phyloP scores from a whole-genome alignment of 768 basidiomycete genomes.

The Hemileccinum impolitum region DNA sequence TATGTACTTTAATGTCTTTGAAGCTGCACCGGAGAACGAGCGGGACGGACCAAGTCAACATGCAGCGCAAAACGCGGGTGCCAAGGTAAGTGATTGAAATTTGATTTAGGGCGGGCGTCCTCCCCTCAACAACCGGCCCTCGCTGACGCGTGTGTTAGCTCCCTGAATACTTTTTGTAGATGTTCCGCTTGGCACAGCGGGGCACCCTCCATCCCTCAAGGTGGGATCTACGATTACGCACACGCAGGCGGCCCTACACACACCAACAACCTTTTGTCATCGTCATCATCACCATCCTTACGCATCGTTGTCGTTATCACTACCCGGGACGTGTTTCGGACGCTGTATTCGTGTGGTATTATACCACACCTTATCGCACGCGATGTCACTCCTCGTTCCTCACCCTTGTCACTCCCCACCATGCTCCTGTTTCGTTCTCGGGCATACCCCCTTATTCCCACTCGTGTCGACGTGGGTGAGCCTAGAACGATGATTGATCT shows the following conservation, averaged over 20 bases:
- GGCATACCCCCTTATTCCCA: background rate
- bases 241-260: background rate
- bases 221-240: conserved; percentile 8
- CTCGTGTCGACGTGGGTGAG: background rate
- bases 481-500: conserved; percentile 3
- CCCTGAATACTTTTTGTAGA: conserved; percentile 74
- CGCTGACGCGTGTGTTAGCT: conserved; percentile 40
- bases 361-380: too few relatives aligned
- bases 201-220: background rate
- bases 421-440: background rate
- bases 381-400: too few relatives aligned
- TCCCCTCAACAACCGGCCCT: background rate
- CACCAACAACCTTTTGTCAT: background rate
- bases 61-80: conserved; percentile 62
- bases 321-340: conserved; percentile 5
- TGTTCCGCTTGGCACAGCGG: background rate
- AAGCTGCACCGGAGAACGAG: conserved; percentile 98
- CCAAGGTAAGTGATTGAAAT: conserved; percentile 51
- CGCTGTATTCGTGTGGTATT: background rate
- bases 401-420: too few relatives aligned
- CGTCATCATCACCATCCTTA: conserved; percentile 6
- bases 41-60: conserved; percentile 76
- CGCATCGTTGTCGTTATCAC: background rate
- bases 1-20: conserved; percentile 97
- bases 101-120: background rate